Percentiles rank a stretch among this genome's conserved stretches.
phyloP scores from a whole-genome alignment of 2,329 filamentous ascomycete species.

The Botrytis hyacinthi region DNA sequence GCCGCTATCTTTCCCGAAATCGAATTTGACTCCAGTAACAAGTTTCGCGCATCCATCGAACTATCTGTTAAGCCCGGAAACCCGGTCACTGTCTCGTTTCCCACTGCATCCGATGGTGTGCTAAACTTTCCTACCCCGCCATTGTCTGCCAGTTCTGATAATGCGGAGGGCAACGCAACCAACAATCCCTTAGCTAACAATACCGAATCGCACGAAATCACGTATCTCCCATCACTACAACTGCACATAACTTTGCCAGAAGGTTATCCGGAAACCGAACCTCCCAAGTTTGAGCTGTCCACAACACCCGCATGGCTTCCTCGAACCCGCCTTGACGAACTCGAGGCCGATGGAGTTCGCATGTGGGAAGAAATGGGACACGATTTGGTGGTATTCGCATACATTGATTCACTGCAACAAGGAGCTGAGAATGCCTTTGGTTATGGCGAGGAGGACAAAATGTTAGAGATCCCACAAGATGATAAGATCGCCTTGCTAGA shows the following conservation, averaged over 20 bases:
- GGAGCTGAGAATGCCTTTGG: slow-evolving; percentile 60
- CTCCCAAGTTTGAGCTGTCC: slow-evolving; percentile 52
- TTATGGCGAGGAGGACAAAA: slow-evolving; percentile 48
- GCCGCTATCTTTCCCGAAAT: slow-evolving; percentile 68
- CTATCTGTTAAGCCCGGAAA: slow-evolving; percentile 55
- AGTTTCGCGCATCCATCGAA: slow-evolving; percentile 51
- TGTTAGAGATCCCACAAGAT: slow-evolving; percentile 52
- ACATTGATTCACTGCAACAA: slow-evolving; percentile 62
- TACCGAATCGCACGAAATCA: slow-evolving; percentile 35
- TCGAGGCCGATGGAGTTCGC: slow-evolving; percentile 50
- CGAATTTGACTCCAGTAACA: slow-evolving; percentile 43
- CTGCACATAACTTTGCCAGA: slow-evolving; percentile 55
- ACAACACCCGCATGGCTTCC: slow-evolving; percentile 59
- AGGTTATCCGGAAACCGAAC: slow-evolving; percentile 54
- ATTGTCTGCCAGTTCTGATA: slow-evolving; percentile 28
- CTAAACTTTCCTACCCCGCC: slow-evolving; percentile 34
- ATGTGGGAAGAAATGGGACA: slow-evolving; percentile 63
- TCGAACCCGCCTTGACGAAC: slow-evolving; percentile 44
- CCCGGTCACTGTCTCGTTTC: slow-evolving; percentile 57
- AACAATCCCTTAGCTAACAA: slow-evolving; percentile 20
- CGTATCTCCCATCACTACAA: slow-evolving; percentile 56
- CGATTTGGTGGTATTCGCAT: slow-evolving; percentile 59
- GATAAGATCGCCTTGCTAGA: slow-evolving; percentile 72
- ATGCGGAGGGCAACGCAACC: slow-evolving; percentile 8
- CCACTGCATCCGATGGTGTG: slow-evolving; percentile 45